Conservation (phyloP, 495 filamentous ascomycete species). For the Aspergillus nidulans region DNA sequence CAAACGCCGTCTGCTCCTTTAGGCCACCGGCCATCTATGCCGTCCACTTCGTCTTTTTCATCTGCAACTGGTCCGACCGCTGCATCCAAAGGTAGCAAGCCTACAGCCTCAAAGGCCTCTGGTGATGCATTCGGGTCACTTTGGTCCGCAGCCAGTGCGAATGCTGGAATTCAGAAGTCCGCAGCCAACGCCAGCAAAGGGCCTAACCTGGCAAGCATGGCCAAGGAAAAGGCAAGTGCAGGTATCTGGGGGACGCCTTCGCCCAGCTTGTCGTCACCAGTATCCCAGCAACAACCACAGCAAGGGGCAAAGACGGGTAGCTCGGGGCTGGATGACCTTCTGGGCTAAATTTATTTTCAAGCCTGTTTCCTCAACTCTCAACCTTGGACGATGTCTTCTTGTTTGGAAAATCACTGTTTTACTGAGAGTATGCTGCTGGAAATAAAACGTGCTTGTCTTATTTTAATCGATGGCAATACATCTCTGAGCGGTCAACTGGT, state of each 20-base stretch:
- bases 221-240: constrained; percentile 90
- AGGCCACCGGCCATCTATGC: constrained; percentile 27
- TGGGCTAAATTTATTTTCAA: constrained; percentile 44
- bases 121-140: constrained; percentile 86
- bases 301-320: constrained; percentile 41
- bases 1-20: constrained; percentile 15
- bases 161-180: constrained; percentile 72
- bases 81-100: constrained; percentile 34
- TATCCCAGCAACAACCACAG: constrained; percentile 21
- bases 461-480: neutral
- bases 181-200: constrained; percentile 60
- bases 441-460: constrained; percentile 6
- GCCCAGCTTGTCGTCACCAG: constrained; percentile 29
- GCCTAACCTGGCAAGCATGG: constrained; percentile 80
- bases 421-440: constrained; percentile 2
- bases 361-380: neutral
- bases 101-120: constrained; percentile 49
- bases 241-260: constrained; percentile 84
- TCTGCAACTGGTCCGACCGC: constrained; percentile 32
- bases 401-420: constrained; percentile 1
- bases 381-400: constrained; percentile 2
- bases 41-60: constrained; percentile 35
- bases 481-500: neutral
- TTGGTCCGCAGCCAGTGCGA: constrained; percentile 74
- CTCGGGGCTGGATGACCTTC: constrained; percentile 56